phyloP scores from a whole-genome alignment of 441 rosid species.

The Melastoma candidum region DNA sequence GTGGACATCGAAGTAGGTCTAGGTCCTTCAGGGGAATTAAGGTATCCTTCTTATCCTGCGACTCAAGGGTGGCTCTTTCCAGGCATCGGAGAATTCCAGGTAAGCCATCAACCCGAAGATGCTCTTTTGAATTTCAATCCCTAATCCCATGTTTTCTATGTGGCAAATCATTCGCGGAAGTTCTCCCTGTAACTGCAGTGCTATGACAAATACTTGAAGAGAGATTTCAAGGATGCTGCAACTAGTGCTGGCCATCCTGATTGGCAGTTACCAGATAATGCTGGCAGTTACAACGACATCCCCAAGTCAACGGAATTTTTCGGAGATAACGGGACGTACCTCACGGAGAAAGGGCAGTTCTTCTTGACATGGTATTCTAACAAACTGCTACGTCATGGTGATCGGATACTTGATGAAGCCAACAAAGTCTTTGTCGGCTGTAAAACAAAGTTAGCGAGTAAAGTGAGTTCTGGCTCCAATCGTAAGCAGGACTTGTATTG shows the following conservation, averaged over 20 bases:
- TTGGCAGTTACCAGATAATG: slow-evolving; percentile 65
- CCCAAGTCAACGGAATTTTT: slow-evolving; percentile 59
- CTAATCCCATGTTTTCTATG: no score
- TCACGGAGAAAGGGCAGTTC: slow-evolving; percentile 45
- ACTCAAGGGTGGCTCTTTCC: slow-evolving; percentile 76
- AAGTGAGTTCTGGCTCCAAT: slow-evolving; percentile 4
- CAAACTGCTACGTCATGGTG: slow-evolving; percentile 64
- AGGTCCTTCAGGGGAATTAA: slow-evolving; percentile 84
- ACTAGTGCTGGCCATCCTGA: slow-evolving; percentile 51
- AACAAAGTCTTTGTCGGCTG: slow-evolving; percentile 55
- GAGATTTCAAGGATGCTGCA: slow-evolving; percentile 58
- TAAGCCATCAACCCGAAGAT: slow-evolving; percentile 9
- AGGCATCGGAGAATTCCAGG: slow-evolving; percentile 86
- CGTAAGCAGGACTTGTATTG: no score
- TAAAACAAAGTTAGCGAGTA: slow-evolving; percentile 70
- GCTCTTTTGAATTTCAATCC: no score
- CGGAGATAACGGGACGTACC: slow-evolving; percentile 42
- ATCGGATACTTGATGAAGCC: slow-evolving; percentile 67
- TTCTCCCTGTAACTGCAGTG: slow-evolving; percentile 30
- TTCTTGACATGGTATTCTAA: slow-evolving; percentile 78
- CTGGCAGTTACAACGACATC: slow-evolving; percentile 51
- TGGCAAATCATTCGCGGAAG: no score
- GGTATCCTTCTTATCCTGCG: slow-evolving; percentile 68
- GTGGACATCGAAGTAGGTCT: slow-evolving; percentile 74
- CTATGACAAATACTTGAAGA: slow-evolving; percentile 51